A percentile compares a stretch with the other conserved stretches of the same genome.
These are phyloP conservation scores for Guillardia theta DNA, from an alignment of 78 protist species.

Conservation along the genomic window DNA sequence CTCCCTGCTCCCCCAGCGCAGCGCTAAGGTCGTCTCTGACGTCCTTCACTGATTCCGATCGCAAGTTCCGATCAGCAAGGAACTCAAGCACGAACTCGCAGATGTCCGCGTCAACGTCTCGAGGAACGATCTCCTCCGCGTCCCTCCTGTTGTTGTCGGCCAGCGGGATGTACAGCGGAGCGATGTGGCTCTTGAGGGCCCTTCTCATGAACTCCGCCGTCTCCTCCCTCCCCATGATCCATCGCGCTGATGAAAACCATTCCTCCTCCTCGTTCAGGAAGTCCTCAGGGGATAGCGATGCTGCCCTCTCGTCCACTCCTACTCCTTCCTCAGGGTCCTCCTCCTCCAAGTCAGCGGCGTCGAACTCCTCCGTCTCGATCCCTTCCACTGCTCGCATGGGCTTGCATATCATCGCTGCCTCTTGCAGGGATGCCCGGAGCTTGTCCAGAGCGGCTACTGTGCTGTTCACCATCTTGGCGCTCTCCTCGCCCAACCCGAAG, in stretches of 20 bases:
- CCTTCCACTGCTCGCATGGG: background rate
- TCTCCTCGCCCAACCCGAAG: too few species aligned
- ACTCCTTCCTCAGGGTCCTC: background rate
- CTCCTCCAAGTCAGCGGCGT: background rate
- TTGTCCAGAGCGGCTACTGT: background rate
- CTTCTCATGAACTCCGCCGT: background rate
- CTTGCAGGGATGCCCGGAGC: background rate
- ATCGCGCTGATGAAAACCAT: background rate
- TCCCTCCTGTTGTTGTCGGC: background rate
- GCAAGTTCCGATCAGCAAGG: background rate
- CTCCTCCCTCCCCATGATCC: background rate
- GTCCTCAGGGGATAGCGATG: background rate
- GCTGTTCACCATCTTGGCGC: too few species aligned
- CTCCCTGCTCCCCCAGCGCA: background rate
- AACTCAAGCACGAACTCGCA: background rate
- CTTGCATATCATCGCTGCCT: background rate
- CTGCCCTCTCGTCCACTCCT: background rate
- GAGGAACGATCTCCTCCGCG: background rate
- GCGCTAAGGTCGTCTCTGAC: background rate
- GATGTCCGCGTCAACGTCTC: background rate
- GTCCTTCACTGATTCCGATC: background rate
- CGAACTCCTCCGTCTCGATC: background rate
- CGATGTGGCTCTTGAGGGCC: background rate
- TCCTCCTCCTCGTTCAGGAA: background rate
- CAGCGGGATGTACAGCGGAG: background rate